Evolutionary conservation across 2,329 filamentous ascomycete species (phyloP).

Genomic region (Microsporum canis): DNA sequence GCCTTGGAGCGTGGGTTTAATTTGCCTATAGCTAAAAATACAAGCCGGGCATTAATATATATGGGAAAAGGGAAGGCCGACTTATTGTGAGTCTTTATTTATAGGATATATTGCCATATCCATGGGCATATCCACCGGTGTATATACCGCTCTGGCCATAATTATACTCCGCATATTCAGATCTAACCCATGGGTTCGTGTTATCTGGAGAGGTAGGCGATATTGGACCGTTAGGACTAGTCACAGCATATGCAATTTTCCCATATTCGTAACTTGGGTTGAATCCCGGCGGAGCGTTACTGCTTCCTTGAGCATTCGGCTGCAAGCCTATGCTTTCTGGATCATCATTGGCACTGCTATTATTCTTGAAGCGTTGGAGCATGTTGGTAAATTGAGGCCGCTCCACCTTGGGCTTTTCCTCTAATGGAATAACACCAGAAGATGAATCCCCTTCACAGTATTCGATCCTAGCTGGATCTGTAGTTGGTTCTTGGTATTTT

Average conservation of each 20-base stretch:
- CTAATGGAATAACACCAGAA: constrained; percentile 9
- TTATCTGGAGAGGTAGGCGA: not conserved
- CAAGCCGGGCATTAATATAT: not conserved
- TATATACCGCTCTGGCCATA: constrained; percentile 12
- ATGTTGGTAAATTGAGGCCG: constrained; percentile 9
- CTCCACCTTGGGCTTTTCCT: constrained; percentile 3
- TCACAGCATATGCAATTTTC: not conserved
- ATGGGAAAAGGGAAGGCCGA: not conserved
- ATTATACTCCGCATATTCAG: constrained; percentile 4
- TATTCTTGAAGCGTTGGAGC: constrained; percentile 1
- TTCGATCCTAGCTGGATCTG: not conserved
- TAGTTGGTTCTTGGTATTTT: not conserved
- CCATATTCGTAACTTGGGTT: not conserved
- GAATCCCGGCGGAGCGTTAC: not conserved
- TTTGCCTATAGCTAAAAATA: not conserved
- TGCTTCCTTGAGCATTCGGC: not conserved
- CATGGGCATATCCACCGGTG: constrained; percentile 11
- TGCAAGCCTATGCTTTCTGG: not conserved
- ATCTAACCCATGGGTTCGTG: not conserved
- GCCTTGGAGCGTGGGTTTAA: not conserved
- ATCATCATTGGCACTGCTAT: not conserved
- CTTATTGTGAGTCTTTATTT: not conserved
- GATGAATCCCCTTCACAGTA: constrained; percentile 1
- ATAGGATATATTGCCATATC: constrained; percentile 9
- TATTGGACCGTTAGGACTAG: not conserved